These are phyloP conservation scores for Penicillium diatomitis DNA, from an alignment of 495 filamentous ascomycete genomes.

Conservation along the genomic window DNA sequence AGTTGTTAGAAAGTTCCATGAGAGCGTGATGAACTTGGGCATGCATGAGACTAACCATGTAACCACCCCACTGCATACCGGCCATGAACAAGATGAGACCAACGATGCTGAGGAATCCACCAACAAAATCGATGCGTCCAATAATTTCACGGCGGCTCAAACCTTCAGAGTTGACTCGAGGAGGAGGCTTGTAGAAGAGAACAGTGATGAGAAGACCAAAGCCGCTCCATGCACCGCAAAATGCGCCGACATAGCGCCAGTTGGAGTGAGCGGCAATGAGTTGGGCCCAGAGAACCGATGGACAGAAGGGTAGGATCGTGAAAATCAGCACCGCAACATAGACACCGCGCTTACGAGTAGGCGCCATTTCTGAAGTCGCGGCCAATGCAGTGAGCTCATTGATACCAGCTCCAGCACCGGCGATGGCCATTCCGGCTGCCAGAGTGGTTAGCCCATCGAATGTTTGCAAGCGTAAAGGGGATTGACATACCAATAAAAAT, in stretches of 20 bases:
- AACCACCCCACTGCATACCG: constrained; percentile 60
- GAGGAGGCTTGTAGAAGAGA: constrained; percentile 59
- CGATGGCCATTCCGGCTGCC: constrained; percentile 51
- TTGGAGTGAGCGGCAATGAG: constrained; percentile 49
- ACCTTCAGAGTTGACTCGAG: constrained; percentile 45
- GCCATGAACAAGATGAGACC: constrained; percentile 59
- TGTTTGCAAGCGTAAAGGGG: neutral
- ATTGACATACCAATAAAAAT: constrained; percentile 52
- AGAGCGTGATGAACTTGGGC: neutral
- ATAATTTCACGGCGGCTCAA: constrained; percentile 42
- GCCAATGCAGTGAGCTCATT: constrained; percentile 61
- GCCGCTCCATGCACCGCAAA: constrained; percentile 52
- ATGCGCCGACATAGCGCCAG: constrained; percentile 58
- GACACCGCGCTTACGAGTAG: constrained; percentile 55
- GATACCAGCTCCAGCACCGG: constrained; percentile 54
- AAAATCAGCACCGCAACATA: constrained; percentile 60
- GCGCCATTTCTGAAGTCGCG: constrained; percentile 60
- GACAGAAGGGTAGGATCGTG: constrained; percentile 59
- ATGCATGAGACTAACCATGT: constrained; percentile 36
- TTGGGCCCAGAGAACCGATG: constrained; percentile 61
- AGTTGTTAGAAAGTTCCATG: neutral
- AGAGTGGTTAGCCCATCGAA: neutral
- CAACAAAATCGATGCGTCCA: constrained; percentile 53
- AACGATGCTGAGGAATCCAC: constrained; percentile 55
- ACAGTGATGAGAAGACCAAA: constrained; percentile 52